Evolutionary conservation across 768 basidiomycete genomes (phyloP), one percentile per base, ranked within the genome.

Genomic region (Clavulina sp.): DNA sequence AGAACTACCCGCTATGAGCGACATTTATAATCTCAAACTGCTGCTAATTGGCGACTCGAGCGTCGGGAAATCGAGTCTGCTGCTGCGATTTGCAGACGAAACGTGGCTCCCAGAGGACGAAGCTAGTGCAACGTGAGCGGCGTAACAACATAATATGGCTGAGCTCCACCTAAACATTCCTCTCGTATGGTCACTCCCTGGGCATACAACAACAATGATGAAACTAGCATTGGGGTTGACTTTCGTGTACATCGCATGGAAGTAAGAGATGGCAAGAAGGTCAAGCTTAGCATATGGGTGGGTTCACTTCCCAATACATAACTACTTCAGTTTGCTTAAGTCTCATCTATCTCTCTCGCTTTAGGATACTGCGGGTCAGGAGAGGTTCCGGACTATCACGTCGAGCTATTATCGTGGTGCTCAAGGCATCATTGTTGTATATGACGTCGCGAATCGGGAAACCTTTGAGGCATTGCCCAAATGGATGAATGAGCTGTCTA

Each of bases 201-300:
- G n/a, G n/a, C n/a, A n/a, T n/a, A n/a, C n/a, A n/a, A n/a, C n/a
- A n/a, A n/a, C n/a, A n/a, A n/a, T n/a, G n/a, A n/a, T n/a, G n/a
- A n/a, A n/a, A n/a, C 21, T 13, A 38, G 13, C 36, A 38, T 38
- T 38, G 13, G 36, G 36, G 13, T 30, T 16, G 31, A 26, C 5
- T 30, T 49, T 54, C 49, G 63, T 84, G 84, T 87, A 26, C 84
- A 86, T 64, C 87, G 84, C 71, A 84, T 89, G 84, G 78, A 82
- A 23, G 72, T 86, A 47, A 77, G 78, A 49, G 38, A 41, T 48
- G 79, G 83, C 52, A 80, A 75, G 71, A 84, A 76, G 60, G 83
- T 87, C 57, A 97, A 96, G 67, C 70, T 99, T 18, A 89, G 84
- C 52, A 93, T 97, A 65, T 99, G 95, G 95, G 92, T 93, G 59